These are phyloP conservation scores for Tilletia caries DNA, from an alignment of 1,284 basidiomycete genomes.

Conservation along the genomic window DNA sequence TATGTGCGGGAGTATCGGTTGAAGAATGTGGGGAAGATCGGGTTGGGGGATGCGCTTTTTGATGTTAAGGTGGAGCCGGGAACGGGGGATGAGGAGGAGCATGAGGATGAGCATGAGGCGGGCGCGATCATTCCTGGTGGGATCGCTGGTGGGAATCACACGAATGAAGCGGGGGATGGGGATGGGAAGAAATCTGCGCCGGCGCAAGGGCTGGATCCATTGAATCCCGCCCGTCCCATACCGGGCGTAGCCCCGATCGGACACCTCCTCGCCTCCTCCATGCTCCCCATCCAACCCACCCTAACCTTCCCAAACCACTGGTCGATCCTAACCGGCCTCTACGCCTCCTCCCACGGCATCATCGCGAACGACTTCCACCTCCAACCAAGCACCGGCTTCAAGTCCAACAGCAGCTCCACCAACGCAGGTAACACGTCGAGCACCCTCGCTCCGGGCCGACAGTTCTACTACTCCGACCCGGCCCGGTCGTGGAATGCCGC, in stretches of 20 bases:
- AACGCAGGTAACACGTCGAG: no score
- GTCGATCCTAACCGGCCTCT: slow-evolving; percentile 56
- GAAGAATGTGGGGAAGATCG: not conserved
- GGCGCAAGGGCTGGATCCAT: not conserved
- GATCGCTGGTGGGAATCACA: slow-evolving; percentile 4
- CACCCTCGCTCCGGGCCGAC: slow-evolving; percentile 5
- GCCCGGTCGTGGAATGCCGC: slow-evolving; percentile 23
- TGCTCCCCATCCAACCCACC: slow-evolving; percentile 81
- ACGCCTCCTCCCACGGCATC: slow-evolving; percentile 65
- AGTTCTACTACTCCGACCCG: slow-evolving; percentile 39
- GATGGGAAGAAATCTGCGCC: no score
- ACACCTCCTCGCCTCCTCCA: slow-evolving; percentile 39
- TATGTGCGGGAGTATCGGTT: slow-evolving; percentile 70
- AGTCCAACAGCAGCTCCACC: not conserved
- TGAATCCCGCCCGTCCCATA: not conserved
- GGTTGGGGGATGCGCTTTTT: slow-evolving; percentile 4
- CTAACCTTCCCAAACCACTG: slow-evolving; percentile 69
- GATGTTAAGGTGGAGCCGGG: not conserved
- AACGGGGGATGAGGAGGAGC: not conserved
- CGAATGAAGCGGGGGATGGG: not conserved
- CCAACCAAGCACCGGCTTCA: not conserved
- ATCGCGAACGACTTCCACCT: slow-evolving; percentile 79
- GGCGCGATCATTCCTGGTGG: slow-evolving; percentile 8
- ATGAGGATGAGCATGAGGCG: not conserved
- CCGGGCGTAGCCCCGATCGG: not conserved